A percentile compares a stretch with the other conserved stretches of the same genome.
Evolutionary conservation across 2,329 filamentous ascomycete genomes (phyloP).

Genomic region (Aspergillus sp.): DNA sequence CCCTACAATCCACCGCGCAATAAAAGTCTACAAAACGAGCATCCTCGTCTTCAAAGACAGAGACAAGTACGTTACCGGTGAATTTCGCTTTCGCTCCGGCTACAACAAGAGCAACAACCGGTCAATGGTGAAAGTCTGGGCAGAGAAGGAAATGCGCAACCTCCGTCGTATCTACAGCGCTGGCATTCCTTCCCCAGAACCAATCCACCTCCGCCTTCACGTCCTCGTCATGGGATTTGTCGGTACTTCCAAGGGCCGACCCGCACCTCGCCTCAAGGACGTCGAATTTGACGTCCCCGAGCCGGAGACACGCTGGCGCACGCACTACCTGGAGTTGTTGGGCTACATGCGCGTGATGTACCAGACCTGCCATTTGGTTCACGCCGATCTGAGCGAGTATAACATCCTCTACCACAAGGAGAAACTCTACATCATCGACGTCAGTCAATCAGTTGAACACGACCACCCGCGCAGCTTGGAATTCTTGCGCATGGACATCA

Average conservation of each 20-base stretch:
- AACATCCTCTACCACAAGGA: conserved; percentile 85
- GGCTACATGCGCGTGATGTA: conserved; percentile 90
- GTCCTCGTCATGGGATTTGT: conserved; percentile 93
- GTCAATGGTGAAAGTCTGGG: conserved; percentile 98
- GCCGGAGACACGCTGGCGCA: conserved; percentile 64
- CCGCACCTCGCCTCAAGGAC: conserved; percentile 82
- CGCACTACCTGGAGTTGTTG: conserved; percentile 74
- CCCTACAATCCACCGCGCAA: conserved; percentile 64
- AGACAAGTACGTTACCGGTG: conserved; percentile 90
- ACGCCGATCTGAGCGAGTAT: conserved; percentile 97
- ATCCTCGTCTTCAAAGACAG: conserved; percentile 98
- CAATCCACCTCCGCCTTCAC: conserved; percentile 82
- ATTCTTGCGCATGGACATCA: conserved; percentile 96
- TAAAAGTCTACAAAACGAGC: conserved; percentile 98
- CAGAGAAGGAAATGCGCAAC: conserved; percentile 97
- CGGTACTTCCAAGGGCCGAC: conserved; percentile 77
- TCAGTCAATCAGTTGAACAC: conserved; percentile 94
- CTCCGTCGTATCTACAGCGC: conserved; percentile 74
- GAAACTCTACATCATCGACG: conserved; percentile 88
- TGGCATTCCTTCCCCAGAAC: conserved; percentile 85
- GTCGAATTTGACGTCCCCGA: conserved; percentile 66
- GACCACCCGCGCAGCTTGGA: conserved; percentile 89
- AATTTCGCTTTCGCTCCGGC: conserved; percentile 82
- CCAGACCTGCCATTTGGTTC: conserved; percentile 82
- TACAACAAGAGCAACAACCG: conserved; percentile 93